phyloP scores from a whole-genome alignment of 805 yeast genomes.

The Candida pini region DNA sequence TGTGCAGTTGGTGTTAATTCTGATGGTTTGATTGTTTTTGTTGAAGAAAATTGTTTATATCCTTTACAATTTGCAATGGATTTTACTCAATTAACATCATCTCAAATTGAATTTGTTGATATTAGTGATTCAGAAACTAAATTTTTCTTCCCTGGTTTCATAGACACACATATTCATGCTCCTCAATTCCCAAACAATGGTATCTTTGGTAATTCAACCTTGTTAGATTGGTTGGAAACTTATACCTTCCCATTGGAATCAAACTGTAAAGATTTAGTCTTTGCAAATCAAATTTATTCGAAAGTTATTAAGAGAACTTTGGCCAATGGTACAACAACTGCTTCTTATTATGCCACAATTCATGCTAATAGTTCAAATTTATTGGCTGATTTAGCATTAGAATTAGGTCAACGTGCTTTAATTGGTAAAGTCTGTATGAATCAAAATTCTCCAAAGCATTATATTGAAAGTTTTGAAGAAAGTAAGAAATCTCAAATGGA shows the following conservation, averaged over 20 bases:
- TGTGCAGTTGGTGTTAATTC: conserved; percentile 60
- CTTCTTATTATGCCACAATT: conserved; percentile 86
- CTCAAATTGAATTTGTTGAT: conserved; percentile 29
- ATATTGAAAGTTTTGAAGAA: conserved; percentile 50
- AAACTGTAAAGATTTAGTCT: conserved; percentile 44
- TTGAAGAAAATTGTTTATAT: conserved; percentile 12
- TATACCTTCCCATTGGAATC: conserved; percentile 90
- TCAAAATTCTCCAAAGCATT: conserved; percentile 68
- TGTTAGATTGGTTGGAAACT: conserved; percentile 81
- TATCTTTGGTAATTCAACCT: conserved; percentile 76
- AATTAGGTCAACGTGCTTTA: conserved; percentile 77
- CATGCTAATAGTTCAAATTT: conserved; percentile 70
- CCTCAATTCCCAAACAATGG: conserved; percentile 81
- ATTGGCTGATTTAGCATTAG: conserved; percentile 65
- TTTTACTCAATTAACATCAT: conserved; percentile 11
- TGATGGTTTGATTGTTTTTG: conserved; percentile 47
- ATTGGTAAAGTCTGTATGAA: conserved; percentile 96
- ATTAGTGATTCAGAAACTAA: conserved; percentile 31
- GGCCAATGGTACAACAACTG: conserved; percentile 82
- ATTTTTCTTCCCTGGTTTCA: conserved; percentile 78
- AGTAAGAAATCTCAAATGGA: conserved; percentile 48
- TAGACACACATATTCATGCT: conserved; percentile 82
- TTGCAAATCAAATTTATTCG: conserved; percentile 60
- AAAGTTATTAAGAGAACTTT: conserved; percentile 68
- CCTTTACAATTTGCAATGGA: conserved; percentile 9